Evolutionary conservation across 2,329 filamentous ascomycete species (phyloP).

Genomic region (Zasmidium cellare): DNA sequence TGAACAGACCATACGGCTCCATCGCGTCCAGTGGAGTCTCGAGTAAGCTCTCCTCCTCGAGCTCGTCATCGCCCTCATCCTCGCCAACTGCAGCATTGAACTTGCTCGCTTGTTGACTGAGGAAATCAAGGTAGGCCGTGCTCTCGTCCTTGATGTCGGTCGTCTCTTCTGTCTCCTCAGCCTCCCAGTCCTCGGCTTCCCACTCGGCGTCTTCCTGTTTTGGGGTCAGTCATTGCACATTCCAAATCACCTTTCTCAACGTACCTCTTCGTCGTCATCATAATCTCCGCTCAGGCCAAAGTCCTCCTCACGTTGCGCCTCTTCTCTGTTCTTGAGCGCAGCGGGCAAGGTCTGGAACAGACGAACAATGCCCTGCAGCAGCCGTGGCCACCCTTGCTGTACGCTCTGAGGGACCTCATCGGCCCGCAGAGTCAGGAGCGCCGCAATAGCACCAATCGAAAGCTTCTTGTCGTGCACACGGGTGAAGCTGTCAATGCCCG

Average conservation of each 20-base stretch:
- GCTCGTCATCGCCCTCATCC: slow-evolving; percentile 76
- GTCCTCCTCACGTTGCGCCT: slow-evolving; percentile 81
- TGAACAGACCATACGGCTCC: slow-evolving; percentile 90
- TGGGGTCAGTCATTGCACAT: slow-evolving; percentile 9
- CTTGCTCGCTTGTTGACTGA: slow-evolving; percentile 71
- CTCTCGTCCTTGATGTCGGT: slow-evolving; percentile 82
- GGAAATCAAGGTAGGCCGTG: slow-evolving; percentile 90
- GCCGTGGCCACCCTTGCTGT: slow-evolving; percentile 88
- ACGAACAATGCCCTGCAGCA: slow-evolving; percentile 83
- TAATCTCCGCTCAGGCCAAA: slow-evolving; percentile 76
- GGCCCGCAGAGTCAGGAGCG: slow-evolving; percentile 75
- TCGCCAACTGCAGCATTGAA: slow-evolving; percentile 57
- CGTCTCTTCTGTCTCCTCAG: slow-evolving; percentile 63
- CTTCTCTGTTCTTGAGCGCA: slow-evolving; percentile 88
- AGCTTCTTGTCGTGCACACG: slow-evolving; percentile 98
- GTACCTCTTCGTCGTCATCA: slow-evolving; percentile 63
- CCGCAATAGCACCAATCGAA: slow-evolving; percentile 88
- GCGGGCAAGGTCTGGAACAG: slow-evolving; percentile 89
- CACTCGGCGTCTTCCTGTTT: slow-evolving; percentile 70
- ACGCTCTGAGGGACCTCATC: slow-evolving; percentile 89
- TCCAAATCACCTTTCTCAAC: neutral
- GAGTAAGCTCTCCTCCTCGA: slow-evolving; percentile 88
- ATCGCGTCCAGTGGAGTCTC: slow-evolving; percentile 95
- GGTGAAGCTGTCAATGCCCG: slow-evolving; percentile 88
- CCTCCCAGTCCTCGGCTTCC: slow-evolving; percentile 71